Base-by-base conservation (phyloP, 2,329 filamentous ascomycete genomes). In the Arthrobotrys conoides region DNA sequence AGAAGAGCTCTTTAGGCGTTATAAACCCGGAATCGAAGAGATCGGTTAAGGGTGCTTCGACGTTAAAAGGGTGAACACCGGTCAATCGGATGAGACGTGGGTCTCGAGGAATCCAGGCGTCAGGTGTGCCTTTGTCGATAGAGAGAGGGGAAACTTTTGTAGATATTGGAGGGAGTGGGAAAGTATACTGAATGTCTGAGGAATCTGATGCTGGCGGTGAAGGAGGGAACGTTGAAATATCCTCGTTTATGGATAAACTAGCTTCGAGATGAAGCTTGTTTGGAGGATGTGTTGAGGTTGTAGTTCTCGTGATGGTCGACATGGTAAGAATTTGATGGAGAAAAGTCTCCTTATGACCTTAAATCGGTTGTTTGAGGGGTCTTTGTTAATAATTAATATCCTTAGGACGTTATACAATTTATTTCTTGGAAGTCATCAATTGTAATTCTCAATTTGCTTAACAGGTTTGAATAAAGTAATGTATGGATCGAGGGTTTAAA, bases 51-150 rank as follows among this genome's bases (percentile, higher is more conserved):
- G 94, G 94, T 9, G 94, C 89, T 84, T 97, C 94, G 61, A 92
- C 91, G 82, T 97, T 97, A 86, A 96, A 97, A 0, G 94, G 94
- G 84, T 97, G 94, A 5, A 93, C 88, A 24, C 94, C 94, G 10
- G 94, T 97, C 14, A 97, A 86, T 64, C 94, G 89, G 80, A 97
- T 96, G 16, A 97, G 87, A 48, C 94, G 88, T 0, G 91, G 87
- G 84, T 97, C 94, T 83, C 94, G 88, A 22, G 90, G 88, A 20
- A 97, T 92, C 86, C 95, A 93, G 81, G 85, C 87, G 83, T 97
- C 94, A 8, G 94, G 94, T 0, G 94, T 97, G 80, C 92, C 91
- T 80, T 92, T 87, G 83, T 97, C 94, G 82, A 93, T 85, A n/a
- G 90, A 87, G 5, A 96, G 86, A 12, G 96, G 85, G 59, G 88